Evolutionary conservation across 768 basidiomycete species (phyloP), one percentile per base, ranked within the genome.

Genomic region (Chiua virens): DNA sequence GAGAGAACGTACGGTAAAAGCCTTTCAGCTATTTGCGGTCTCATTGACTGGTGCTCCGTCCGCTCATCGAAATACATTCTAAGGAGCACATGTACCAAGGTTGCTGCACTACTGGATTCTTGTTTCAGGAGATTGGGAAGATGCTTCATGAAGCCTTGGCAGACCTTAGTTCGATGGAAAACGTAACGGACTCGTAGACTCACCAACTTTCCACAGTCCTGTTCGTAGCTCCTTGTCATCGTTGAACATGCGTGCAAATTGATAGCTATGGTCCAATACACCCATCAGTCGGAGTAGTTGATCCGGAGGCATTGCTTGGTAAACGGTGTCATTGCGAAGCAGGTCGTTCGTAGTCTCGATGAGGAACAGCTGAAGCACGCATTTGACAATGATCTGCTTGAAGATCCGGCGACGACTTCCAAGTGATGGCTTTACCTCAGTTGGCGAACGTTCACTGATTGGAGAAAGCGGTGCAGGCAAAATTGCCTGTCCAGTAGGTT

Each of bases 321-420:
- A 98, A 41, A 99, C 90, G 36, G 88, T 83, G 52, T 92, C 79
- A 63, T 96, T 98, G 53, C 93, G 89, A 28, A 99, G 79, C 21
- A 99, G 77, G 58, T 98, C 97, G 63, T 93, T 94, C 3, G 95
- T 96, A 8, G 92, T 98, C 73, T 99, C 97, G 56, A 99, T 98
- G 34, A 99, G 79, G 47, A 98, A 78, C 20, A 99, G 73, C 62
- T 99, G 97, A 27, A 99, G 80, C 20, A 99, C 97, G 68, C 97
- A 99, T 87, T 98, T 98, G 58, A 98, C 94, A 54, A 99, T 98
- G 71, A 99, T 98, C 69, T 98, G 97, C 66, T 93, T 90, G 83
- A 99, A 99, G 49, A 91, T 82, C 38, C 86, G 81, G 40, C 91
- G 84, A 47, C 94, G 86, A 57, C 89, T 88, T 45, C 73, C 75